Conservation (phyloP, 78 protist species). For the Dictyostelium capitatum region DNA sequence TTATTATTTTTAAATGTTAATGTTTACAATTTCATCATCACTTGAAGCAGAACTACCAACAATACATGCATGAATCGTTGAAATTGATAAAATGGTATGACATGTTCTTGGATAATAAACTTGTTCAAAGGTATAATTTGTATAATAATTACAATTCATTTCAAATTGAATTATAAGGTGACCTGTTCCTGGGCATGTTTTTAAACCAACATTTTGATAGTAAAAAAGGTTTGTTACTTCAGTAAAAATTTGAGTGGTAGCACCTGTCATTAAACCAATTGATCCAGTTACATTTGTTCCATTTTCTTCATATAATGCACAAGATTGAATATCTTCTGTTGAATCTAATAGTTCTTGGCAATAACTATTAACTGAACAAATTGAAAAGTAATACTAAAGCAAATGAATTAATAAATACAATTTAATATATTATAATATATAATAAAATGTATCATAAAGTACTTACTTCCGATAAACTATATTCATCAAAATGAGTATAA, state of each 20-base stretch:
- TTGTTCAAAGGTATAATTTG: neutral
- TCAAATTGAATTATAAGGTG: neutral
- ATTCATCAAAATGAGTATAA: neutral
- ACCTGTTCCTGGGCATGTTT: neutral
- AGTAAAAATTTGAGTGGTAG: neutral
- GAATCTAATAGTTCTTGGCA: neutral
- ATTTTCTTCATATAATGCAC: neutral
- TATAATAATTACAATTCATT: constrained; percentile 6
- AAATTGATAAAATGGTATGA: neutral
- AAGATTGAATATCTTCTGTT: neutral
- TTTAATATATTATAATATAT: too few relatives aligned
- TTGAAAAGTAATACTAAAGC: neutral
- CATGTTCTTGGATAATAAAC: constrained; percentile 1
- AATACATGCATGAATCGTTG: neutral
- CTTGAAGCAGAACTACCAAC: too few relatives aligned
- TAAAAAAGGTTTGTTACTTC: constrained; percentile 10
- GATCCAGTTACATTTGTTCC: neutral
- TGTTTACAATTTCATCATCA: too few relatives aligned
- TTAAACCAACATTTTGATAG: neutral
- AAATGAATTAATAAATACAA: neutral
- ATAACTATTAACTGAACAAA: neutral
- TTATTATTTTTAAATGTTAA: too few relatives aligned
- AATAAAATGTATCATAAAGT: neutral
- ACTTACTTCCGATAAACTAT: neutral
- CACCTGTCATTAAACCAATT: neutral